Percentiles rank a stretch among this genome's conserved stretches.
These are phyloP conservation scores for Vachellia pachyceras DNA, from an alignment of 306 rosid genomes.

Conservation along the genomic window DNA sequence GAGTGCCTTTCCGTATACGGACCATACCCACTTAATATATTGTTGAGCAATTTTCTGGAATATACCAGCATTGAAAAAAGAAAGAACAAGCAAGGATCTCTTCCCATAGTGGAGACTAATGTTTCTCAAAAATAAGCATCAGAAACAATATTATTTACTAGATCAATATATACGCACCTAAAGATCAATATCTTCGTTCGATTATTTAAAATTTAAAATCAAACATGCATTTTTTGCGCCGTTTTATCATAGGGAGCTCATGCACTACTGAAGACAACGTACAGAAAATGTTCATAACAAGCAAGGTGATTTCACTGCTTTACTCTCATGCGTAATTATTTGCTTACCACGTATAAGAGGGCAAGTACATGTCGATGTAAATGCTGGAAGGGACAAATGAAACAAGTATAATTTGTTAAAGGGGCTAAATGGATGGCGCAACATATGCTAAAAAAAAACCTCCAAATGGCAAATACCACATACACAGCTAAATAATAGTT, in stretches of 20 bases:
- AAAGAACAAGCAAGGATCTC: too few relatives aligned
- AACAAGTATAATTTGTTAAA: not conserved
- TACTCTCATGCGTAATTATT: too few relatives aligned
- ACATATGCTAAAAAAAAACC: constrained; percentile 48
- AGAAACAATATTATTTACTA: not conserved
- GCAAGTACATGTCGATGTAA: not conserved
- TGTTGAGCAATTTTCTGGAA: not conserved
- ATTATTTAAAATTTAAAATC: not conserved
- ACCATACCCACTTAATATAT: too few relatives aligned
- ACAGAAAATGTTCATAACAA: not conserved
- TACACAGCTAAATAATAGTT: constrained; percentile 45
- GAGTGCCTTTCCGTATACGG: too few relatives aligned
- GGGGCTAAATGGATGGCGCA: constrained; percentile 28
- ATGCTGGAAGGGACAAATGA: constrained; percentile 4
- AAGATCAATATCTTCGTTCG: not conserved
- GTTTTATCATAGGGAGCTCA: not conserved
- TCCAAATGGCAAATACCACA: constrained; percentile 51
- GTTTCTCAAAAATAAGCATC: not conserved
- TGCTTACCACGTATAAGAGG: too few relatives aligned
- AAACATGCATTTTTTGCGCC: too few relatives aligned
- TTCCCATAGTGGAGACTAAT: too few relatives aligned
- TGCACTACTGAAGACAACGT: not conserved
- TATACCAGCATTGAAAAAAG: too few relatives aligned
- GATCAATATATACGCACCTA: too few relatives aligned
- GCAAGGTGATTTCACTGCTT: not conserved